A percentile compares a stretch with the other conserved stretches of the same genome.
Conservation (phyloP, 2,329 filamentous ascomycete genomes). For the Fusarium verticillioides region DNA sequence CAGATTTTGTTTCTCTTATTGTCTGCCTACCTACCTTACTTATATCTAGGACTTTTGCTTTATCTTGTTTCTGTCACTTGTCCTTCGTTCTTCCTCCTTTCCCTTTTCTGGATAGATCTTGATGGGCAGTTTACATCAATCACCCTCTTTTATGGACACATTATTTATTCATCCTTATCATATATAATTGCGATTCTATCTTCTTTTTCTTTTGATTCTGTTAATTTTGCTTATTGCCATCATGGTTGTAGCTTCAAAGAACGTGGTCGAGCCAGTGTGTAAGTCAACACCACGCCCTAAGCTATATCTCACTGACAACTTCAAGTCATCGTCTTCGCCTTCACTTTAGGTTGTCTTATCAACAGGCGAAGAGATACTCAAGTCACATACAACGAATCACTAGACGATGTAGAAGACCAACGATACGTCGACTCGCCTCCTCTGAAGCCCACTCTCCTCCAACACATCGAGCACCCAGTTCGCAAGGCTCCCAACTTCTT, state of each 20-base stretch:
- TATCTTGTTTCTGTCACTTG: neutral
- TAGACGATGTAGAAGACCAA: conserved; percentile 34
- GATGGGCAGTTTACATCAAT: neutral
- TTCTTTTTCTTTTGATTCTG: neutral
- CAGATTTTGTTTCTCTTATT: neutral
- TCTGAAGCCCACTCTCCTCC: conserved; percentile 34
- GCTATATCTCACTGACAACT: neutral
- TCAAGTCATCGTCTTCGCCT: conserved; percentile 37
- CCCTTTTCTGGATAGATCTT: neutral
- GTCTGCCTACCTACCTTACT: neutral
- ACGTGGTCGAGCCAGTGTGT: conserved; percentile 30
- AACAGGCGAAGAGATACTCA: conserved; percentile 31
- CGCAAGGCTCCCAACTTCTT: conserved; percentile 39
- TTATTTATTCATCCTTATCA: neutral
- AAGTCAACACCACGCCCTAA: neutral
- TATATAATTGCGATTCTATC: neutral
- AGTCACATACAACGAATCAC: neutral
- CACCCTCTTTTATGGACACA: neutral
- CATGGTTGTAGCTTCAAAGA: conserved; percentile 15
- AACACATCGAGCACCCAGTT: conserved; percentile 13
- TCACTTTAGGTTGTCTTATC: conserved; percentile 42
- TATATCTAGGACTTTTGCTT: neutral
- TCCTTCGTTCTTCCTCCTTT: neutral
- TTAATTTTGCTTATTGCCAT: neutral
- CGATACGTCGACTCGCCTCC: conserved; percentile 34